Evolutionary conservation across 495 filamentous ascomycete species (phyloP).

Genomic region (Podospora comata): DNA sequence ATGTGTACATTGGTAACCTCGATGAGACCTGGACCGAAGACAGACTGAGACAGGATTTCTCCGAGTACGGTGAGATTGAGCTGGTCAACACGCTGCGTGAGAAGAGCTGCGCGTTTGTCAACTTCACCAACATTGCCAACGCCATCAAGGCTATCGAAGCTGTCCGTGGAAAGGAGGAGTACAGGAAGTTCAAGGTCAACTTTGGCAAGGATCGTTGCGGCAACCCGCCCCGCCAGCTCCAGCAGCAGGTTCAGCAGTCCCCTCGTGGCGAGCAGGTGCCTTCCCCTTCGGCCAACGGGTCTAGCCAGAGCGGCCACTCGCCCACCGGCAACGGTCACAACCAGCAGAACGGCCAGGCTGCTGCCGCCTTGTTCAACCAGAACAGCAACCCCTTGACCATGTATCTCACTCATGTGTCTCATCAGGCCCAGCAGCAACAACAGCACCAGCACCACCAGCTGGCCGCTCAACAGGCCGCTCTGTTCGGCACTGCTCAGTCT

Average conservation of each 20-base stretch:
- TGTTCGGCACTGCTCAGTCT: slow-evolving; percentile 57
- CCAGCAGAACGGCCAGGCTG: slow-evolving; percentile 19
- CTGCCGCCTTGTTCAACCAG: slow-evolving; percentile 66
- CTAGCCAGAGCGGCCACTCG: slow-evolving; percentile 55
- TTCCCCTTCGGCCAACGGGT: slow-evolving; percentile 60
- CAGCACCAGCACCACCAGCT: slow-evolving; percentile 65
- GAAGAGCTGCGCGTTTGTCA: slow-evolving; percentile 99
- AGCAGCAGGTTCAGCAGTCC: slow-evolving; percentile 50
- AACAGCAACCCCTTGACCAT: slow-evolving; percentile 90
- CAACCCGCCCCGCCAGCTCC: slow-evolving; percentile 84
- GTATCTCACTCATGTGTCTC: slow-evolving; percentile 83
- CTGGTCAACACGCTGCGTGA: slow-evolving; percentile 93
- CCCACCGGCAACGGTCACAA: slow-evolving; percentile 40
- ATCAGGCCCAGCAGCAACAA: slow-evolving; percentile 72
- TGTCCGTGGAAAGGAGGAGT: slow-evolving; percentile 89
- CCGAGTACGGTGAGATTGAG: slow-evolving; percentile 97
- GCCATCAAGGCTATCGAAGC: slow-evolving; percentile 99
- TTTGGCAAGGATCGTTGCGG: slow-evolving; percentile 98
- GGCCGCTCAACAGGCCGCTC: slow-evolving; percentile 57
- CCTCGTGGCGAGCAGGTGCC: slow-evolving; percentile 58
- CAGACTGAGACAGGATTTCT: slow-evolving; percentile 91
- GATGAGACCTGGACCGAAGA: slow-evolving; percentile 98
- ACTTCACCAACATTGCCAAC: slow-evolving; percentile 99
- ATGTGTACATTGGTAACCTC: slow-evolving; percentile 96
- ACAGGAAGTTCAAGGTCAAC: slow-evolving; percentile 98